phyloP scores from a whole-genome alignment of 202 grass and related monocot genomes.

The Brachypodium distachyon region DNA sequence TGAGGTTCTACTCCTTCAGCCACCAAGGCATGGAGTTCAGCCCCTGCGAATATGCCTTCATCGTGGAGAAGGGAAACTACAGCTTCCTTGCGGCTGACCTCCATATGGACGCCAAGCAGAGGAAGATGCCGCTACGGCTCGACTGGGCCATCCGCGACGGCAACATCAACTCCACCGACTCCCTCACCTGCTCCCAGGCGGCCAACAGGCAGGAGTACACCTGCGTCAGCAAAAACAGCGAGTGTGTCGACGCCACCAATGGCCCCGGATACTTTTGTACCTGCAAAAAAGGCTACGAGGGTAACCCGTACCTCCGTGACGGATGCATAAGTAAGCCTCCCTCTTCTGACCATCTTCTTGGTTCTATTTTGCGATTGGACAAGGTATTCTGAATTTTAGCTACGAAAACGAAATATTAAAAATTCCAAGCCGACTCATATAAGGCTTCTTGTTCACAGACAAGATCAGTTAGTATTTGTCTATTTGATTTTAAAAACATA shows the following conservation, averaged over 20 bases:
- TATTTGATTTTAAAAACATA: too few relatives aligned
- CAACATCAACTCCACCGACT: background rate
- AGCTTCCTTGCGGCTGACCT: background rate
- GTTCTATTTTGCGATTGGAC: too few relatives aligned
- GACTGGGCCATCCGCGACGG: slow-evolving; percentile 53
- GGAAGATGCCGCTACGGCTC: slow-evolving; percentile 23
- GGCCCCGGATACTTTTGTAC: background rate
- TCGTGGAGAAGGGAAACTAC: slow-evolving; percentile 16
- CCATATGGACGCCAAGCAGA: background rate
- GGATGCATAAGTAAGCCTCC: background rate
- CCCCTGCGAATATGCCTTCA: slow-evolving; percentile 34
- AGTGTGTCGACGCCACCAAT: slow-evolving; percentile 34
- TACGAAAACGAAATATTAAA: too few relatives aligned
- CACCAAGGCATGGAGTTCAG: background rate
- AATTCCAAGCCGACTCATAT: too few relatives aligned
- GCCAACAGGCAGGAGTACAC: background rate
- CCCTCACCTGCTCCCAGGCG: background rate
- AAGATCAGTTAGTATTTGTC: too few relatives aligned
- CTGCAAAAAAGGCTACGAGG: background rate
- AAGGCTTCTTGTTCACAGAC: too few relatives aligned
- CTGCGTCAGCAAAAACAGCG: slow-evolving; percentile 17
- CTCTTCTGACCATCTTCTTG: too few relatives aligned
- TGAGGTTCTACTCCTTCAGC: background rate
- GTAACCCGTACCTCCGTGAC: background rate
- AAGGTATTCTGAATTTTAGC: too few relatives aligned